These are phyloP conservation scores for Centrapalus pauciflorus DNA, from an alignment of 129 eudicot genomes.

Conservation along the genomic window DNA sequence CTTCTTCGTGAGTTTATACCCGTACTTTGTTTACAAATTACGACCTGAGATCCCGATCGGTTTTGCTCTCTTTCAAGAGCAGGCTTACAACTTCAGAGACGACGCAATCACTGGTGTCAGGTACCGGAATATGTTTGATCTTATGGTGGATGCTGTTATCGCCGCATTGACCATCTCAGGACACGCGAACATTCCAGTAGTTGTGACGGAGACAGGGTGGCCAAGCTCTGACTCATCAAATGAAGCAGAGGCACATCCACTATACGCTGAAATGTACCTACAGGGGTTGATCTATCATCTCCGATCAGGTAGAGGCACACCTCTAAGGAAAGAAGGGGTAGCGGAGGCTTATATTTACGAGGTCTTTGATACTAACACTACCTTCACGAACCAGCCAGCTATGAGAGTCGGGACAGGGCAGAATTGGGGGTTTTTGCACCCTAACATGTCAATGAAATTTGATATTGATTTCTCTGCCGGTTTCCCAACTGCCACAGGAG, in stretches of 20 bases:
- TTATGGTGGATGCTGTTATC: slow-evolving; percentile 68
- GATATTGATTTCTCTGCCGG: slow-evolving; percentile 16
- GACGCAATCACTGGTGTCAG: slow-evolving; percentile 60
- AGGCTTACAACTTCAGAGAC: slow-evolving; percentile 58
- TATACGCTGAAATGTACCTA: slow-evolving; percentile 59
- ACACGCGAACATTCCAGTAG: slow-evolving; percentile 57
- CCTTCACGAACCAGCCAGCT: neutral
- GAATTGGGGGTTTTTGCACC: slow-evolving; percentile 28
- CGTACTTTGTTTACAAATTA: slow-evolving; percentile 44
- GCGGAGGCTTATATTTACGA: slow-evolving; percentile 53
- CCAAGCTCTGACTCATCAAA: slow-evolving; percentile 31
- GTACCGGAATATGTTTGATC: slow-evolving; percentile 66
- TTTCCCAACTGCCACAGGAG: neutral
- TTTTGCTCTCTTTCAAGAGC: slow-evolving; percentile 52
- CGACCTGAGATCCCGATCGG: slow-evolving; percentile 56
- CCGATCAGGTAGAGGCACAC: slow-evolving; percentile 61
- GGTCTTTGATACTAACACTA: slow-evolving; percentile 47
- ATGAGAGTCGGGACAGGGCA: slow-evolving; percentile 15
- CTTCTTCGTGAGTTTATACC: slow-evolving; percentile 47
- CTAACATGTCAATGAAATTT: slow-evolving; percentile 21
- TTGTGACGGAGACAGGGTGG: slow-evolving; percentile 78
- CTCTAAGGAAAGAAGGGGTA: slow-evolving; percentile 61
- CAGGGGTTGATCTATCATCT: slow-evolving; percentile 47
- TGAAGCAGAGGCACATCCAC: slow-evolving; percentile 29
- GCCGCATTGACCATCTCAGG: slow-evolving; percentile 60